Conservation (phyloP, 1,139 yeast genomes). For the Nakaseomyces glabratus region DNA sequence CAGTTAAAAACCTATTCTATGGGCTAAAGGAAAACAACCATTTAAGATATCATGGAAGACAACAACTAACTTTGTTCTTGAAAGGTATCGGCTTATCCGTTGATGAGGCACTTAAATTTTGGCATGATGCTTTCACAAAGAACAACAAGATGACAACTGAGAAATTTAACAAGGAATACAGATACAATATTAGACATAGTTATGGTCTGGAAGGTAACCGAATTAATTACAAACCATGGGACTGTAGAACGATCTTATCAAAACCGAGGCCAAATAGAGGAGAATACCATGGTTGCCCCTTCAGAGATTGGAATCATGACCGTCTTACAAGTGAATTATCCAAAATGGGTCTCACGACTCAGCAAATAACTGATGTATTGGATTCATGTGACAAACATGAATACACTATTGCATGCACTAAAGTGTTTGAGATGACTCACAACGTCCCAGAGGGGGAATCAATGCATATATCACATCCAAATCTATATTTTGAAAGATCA, state of each 20-base stretch:
- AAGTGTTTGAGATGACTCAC: constrained; percentile 70
- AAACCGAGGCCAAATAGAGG: constrained; percentile 64
- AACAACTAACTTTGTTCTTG: constrained; percentile 72
- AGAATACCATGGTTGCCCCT: constrained; percentile 91
- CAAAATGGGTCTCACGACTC: constrained; percentile 63
- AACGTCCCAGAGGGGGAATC: constrained; percentile 37
- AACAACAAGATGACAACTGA: constrained; percentile 52
- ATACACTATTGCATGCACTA: constrained; percentile 80
- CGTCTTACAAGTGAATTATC: constrained; percentile 46
- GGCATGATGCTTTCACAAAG: constrained; percentile 61
- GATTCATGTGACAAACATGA: constrained; percentile 59
- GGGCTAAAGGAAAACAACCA: constrained; percentile 57
- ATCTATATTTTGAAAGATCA: constrained; percentile 74
- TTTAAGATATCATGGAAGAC: constrained; percentile 74
- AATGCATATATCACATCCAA: constrained; percentile 70
- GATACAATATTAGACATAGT: constrained; percentile 76
- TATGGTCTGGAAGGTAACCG: constrained; percentile 91
- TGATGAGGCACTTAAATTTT: constrained; percentile 81
- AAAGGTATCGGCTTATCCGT: constrained; percentile 82
- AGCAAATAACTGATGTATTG: constrained; percentile 49
- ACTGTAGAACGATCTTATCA: constrained; percentile 66
- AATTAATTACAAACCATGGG: constrained; percentile 77
- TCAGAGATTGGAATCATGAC: constrained; percentile 62
- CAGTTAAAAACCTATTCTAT: constrained; percentile 63
- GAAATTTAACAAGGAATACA: constrained; percentile 77